These are phyloP conservation scores for Pholiota microspora DNA, from an alignment of 768 basidiomycete genomes.

Conservation along the genomic window DNA sequence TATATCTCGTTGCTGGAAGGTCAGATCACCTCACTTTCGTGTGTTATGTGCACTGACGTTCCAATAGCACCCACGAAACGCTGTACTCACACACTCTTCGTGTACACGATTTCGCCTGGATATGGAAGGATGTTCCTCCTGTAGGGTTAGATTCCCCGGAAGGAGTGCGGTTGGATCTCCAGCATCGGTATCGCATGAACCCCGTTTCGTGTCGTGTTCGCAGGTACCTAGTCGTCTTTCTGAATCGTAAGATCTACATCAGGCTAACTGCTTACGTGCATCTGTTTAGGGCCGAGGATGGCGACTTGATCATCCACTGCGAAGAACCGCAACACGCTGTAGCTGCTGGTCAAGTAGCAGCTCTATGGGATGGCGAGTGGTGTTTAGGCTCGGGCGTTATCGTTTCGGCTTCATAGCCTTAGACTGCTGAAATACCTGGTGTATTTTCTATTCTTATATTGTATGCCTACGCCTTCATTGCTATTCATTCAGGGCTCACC, in stretches of 20 bases:
- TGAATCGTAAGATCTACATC: background rate
- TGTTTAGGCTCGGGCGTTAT: constrained; percentile 87
- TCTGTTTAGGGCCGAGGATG: constrained; percentile 22
- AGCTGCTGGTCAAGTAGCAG: constrained; percentile 78
- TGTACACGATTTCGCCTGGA: constrained; percentile 67
- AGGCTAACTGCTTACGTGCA: background rate
- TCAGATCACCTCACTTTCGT: constrained; percentile 32
- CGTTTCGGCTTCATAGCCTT: constrained; percentile 10
- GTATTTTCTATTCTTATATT: too few species aligned
- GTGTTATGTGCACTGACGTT: background rate
- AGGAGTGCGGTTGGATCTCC: constrained; percentile 51
- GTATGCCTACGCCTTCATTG: too few species aligned
- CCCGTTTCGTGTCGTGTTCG: constrained; percentile 51
- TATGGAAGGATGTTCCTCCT: constrained; percentile 66
- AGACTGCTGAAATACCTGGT: too few species aligned
- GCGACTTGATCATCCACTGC: constrained; percentile 45
- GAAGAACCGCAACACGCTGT: constrained; percentile 63
- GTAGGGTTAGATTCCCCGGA: constrained; percentile 31
- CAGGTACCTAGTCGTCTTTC: too few species aligned
- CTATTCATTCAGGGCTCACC: too few species aligned
- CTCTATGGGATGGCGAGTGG: constrained; percentile 70
- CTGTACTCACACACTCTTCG: constrained; percentile 41
- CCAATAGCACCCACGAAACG: constrained; percentile 55
- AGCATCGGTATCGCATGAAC: constrained; percentile 71
- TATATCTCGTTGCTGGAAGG: constrained; percentile 79